Base-by-base conservation (phyloP, 805 yeast genomes). In the Candida quercuum region DNA sequence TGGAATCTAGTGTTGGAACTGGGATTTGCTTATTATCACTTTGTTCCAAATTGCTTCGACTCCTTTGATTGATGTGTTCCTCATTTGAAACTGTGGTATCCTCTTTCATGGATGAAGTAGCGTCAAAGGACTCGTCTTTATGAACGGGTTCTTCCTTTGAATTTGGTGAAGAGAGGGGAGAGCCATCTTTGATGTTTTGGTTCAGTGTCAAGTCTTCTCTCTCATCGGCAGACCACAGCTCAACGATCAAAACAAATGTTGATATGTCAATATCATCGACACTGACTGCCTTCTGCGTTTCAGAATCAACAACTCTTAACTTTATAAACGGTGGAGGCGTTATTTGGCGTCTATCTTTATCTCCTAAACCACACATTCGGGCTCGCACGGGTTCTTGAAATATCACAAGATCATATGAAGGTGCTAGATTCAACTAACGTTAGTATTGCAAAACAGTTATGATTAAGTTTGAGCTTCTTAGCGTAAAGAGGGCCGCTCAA, bases 361-460 rank as follows among this genome's bases (percentile, higher is more conserved):
- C 72, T 12, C 72, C 71, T 17, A 67, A 54, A 1, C 72, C 72
- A 45, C 72, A 67, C 72, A 67, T 67, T 22, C 72, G 61, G 0
- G 71, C 71, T 34, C 72, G 50, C 12, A 64, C 56, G 3, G 72
- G 72, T 40, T 67, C 68, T 39, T 67, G 72, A 20, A 51, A 59
- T n/a, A 66, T 63, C 3, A 51, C 51, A 8, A 64, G 51, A 14
- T 49, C 41, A 35, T 48, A 58, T 7, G 16, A 30, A 32, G 42
- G 44, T 10, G 26, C 16, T 14, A 19, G 16, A n/a, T n/a, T n/a
- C n/a, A n/a, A n/a, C n/a, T n/a, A n/a, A n/a, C n/a, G n/a, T n/a
- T n/a, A n/a, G n/a, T n/a, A n/a, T n/a, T n/a, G n/a, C n/a, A n/a
- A n/a, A n/a, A n/a, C n/a, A n/a, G n/a, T n/a, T n/a, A n/a, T n/a